These are phyloP conservation scores for Verticillium zaregamsianum DNA, from an alignment of 2,329 filamentous ascomycete genomes.

Conservation along the genomic window DNA sequence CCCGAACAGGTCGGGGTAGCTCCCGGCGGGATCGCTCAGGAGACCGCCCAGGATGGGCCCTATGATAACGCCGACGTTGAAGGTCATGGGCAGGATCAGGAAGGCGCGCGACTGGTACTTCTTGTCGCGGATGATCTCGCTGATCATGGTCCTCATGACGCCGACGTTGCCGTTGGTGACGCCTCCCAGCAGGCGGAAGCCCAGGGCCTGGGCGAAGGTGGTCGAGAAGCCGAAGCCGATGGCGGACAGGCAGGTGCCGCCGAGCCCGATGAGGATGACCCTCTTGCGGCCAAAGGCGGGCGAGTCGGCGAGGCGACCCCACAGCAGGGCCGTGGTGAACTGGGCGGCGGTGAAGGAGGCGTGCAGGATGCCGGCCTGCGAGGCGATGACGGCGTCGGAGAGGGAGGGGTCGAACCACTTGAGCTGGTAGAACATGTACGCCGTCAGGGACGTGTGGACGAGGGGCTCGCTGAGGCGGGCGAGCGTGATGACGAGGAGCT, in stretches of 20 bases:
- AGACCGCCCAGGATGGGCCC: constrained; percentile 58
- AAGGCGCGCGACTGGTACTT: constrained; percentile 45
- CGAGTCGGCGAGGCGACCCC: constrained; percentile 68
- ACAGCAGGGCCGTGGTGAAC: constrained; percentile 76
- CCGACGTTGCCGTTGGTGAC: constrained; percentile 45
- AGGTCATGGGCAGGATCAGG: constrained; percentile 42
- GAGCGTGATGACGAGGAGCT: constrained; percentile 72
- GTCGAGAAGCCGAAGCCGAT: constrained; percentile 70
- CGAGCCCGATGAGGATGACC: constrained; percentile 71
- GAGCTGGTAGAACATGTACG: constrained; percentile 89
- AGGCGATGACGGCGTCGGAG: constrained; percentile 62
- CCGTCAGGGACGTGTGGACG: constrained; percentile 68
- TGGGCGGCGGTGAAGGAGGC: constrained; percentile 79
- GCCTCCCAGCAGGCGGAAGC: constrained; percentile 64
- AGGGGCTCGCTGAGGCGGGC: constrained; percentile 79
- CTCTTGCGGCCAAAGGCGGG: constrained; percentile 67
- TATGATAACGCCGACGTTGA: constrained; percentile 41
- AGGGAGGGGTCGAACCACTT: constrained; percentile 62
- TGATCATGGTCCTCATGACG: constrained; percentile 63
- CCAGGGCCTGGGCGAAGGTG: constrained; percentile 58
- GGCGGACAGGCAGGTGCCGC: constrained; percentile 61
- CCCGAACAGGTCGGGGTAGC: constrained; percentile 51
- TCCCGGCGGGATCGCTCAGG: constrained; percentile 62
- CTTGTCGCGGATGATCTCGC: constrained; percentile 43
- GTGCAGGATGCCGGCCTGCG: constrained; percentile 72